Evolutionary conservation across 352 stramenopile species (phyloP).

Genomic region (Pythium myriotylum): DNA sequence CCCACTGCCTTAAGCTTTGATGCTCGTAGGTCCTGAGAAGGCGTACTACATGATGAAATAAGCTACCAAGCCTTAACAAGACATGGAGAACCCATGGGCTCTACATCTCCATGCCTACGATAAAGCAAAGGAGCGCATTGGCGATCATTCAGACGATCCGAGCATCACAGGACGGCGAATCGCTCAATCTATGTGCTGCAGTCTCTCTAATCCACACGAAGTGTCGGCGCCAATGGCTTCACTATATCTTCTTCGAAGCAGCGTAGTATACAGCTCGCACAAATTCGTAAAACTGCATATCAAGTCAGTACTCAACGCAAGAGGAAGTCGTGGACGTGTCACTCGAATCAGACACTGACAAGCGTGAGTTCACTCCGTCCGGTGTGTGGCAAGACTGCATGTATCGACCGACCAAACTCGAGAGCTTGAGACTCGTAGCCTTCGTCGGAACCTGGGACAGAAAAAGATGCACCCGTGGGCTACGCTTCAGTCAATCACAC

Average conservation of each 20-base stretch:
- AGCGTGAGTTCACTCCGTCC: background rate
- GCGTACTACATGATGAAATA: constrained; percentile 26
- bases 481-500: background rate
- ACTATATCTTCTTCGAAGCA: background rate
- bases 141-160: background rate
- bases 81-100: background rate
- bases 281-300: constrained; percentile 3
- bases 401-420: background rate
- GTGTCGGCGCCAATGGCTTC: constrained; percentile 4
- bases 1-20: background rate
- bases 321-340: constrained; percentile 4
- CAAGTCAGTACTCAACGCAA: background rate
- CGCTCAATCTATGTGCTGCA: constrained; percentile 8
- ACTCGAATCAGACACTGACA: background rate
- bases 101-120: constrained; percentile 14
- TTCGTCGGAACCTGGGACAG: constrained; percentile 5
- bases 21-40: constrained; percentile 7
- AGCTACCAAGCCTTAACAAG: constrained; percentile 6
- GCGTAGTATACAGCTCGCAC: constrained; percentile 4
- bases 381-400: constrained; percentile 6
- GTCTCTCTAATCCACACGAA: constrained; percentile 13
- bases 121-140: background rate
- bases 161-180: background rate
- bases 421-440: constrained; percentile 1
- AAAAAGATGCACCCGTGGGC: background rate